phyloP scores from a whole-genome alignment of 306 rosid species.

The Vachellia collinsii region DNA sequence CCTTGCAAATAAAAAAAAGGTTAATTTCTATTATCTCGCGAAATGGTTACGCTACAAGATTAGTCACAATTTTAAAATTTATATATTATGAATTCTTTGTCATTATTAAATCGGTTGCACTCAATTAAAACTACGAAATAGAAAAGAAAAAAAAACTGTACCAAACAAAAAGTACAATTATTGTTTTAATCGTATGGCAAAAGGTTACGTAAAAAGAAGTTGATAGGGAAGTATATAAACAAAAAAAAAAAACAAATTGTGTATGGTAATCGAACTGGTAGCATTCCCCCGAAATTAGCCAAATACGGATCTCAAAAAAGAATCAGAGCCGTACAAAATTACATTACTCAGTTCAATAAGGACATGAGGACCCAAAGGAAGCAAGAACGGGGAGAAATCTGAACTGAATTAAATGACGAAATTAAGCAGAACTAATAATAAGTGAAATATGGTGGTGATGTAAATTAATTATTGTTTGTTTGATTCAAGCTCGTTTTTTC shows the following conservation, averaged over 20 bases:
- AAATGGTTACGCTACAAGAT: not conserved
- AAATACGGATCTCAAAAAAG: not conserved
- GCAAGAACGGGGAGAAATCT: not conserved
- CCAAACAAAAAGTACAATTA: no score
- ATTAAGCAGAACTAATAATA: not conserved
- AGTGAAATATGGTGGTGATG: not conserved
- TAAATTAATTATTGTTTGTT: no score
- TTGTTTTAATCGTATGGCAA: not conserved
- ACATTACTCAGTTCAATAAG: not conserved
- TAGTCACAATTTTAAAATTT: no score
- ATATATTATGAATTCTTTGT: not conserved
- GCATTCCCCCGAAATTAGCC: not conserved
- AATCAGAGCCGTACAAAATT: not conserved
- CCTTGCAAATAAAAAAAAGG: not conserved
- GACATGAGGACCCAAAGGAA: not conserved
- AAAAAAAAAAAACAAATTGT: not conserved
- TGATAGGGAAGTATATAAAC: not conserved
- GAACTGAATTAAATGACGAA: not conserved
- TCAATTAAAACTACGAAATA: no score
- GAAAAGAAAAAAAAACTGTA: no score
- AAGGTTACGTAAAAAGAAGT: not conserved
- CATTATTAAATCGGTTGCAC: not conserved
- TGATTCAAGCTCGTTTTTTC: slow-evolving; percentile 7
- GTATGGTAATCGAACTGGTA: not conserved
- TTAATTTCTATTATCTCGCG: not conserved